Evolutionary conservation across 73 alveolate genomes (phyloP), one percentile per base, ranked within the genome.

Genomic region (Halteria grandinella): DNA sequence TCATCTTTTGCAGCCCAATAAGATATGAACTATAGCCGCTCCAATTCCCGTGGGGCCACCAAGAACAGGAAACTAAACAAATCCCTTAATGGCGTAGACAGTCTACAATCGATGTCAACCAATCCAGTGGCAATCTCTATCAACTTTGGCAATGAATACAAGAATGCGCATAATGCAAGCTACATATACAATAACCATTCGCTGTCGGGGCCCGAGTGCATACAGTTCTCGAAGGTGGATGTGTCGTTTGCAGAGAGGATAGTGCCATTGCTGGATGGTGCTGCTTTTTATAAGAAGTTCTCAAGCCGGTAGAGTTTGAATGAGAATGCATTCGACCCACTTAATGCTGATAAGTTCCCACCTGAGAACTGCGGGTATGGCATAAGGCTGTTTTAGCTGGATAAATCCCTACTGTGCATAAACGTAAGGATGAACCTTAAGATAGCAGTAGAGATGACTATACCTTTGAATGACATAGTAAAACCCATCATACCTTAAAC

Each of bases 351-450:
- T 17, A 77, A 75, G 40, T 47, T 11, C 40, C 85, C 92, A 11
- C 95, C 95, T 15, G 95, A 88, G 40, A 6, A 57, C 17, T 83
- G 92, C 64, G 95, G 95, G 27, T 88, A 55, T 75, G 95, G 95
- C 1, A 23, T 88, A 4, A 49, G 92, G 33, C 14, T 27, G 17
- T 47, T 88, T 40, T 55, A 66, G 39, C 59, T 88, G 25, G 87
- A 83, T 47, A 76, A 55, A 24, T 20, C 66, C 14, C 59, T 88
- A 50, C 53, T 59, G 69, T 14, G 45, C 15, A 64, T 88, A 2
- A 80, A 83, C 43, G 52, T 88, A 0, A 83, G 79, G 57, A 48
- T 45, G 20, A 49, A 50, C 21, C 33, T 55, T 0, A 83, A 83
- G 59, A 47, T 54, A 12, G 77, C 83, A 27, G 77, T 88, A 5